Evolutionary conservation across 2,329 filamentous ascomycete genomes (phyloP).

Genomic region (Aspergillus alliaceus): DNA sequence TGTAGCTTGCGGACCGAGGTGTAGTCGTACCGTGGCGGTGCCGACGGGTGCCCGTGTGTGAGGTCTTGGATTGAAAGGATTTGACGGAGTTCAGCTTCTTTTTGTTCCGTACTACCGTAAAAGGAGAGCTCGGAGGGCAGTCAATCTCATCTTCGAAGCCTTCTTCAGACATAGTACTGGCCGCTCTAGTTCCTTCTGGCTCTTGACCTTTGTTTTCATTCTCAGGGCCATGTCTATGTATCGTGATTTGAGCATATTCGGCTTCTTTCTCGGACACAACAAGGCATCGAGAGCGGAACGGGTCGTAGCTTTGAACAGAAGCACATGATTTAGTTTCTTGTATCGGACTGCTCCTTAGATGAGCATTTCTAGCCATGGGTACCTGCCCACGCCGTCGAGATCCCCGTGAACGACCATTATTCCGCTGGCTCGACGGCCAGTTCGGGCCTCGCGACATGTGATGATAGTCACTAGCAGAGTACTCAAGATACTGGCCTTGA

Average conservation of each 20-base stretch:
- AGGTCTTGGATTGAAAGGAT: conserved; percentile 48
- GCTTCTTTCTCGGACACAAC: conserved; percentile 48
- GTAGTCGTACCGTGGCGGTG: conserved; percentile 34
- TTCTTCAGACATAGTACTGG: conserved; percentile 22
- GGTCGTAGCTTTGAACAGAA: conserved; percentile 72
- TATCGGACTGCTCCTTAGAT: conserved; percentile 51
- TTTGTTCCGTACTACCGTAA: conserved; percentile 32
- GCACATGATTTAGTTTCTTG: conserved; percentile 46
- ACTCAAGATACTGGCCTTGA: conserved; percentile 69
- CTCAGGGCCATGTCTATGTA: conserved; percentile 55
- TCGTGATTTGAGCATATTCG: conserved; percentile 66
- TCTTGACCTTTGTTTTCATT: conserved; percentile 3
- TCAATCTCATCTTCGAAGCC: conserved; percentile 12
- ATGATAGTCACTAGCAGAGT: conserved; percentile 89
- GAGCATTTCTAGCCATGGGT: conserved; percentile 49
- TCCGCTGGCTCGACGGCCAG: background rate
- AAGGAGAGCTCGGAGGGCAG: conserved; percentile 26
- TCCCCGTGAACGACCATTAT: conserved; percentile 7
- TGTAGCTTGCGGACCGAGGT: conserved; percentile 53
- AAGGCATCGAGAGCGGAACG: conserved; percentile 70
- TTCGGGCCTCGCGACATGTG: conserved; percentile 54
- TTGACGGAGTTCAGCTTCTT: conserved; percentile 35
- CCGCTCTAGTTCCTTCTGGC: conserved; percentile 12
- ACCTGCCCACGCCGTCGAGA: conserved; percentile 27
- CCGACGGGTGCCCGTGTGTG: conserved; percentile 49